A percentile compares a stretch with the other conserved stretches of the same genome.
Conservation (phyloP, 805 yeast genomes). For the Yarrowia deformans region DNA sequence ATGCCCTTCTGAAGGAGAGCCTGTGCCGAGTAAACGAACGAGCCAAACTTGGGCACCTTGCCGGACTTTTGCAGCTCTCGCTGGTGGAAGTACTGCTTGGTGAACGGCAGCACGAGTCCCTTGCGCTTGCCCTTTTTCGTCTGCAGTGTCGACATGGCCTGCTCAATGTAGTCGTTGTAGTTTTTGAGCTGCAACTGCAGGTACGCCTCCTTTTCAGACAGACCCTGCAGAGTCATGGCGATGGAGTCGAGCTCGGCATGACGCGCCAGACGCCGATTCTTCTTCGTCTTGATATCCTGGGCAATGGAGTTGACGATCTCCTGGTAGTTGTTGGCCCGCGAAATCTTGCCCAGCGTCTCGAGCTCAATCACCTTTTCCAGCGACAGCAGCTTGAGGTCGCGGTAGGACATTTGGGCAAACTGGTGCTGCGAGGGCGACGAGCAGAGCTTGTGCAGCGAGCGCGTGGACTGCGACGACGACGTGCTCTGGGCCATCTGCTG, state of each 20-base stretch:
- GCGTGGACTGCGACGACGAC: constrained; percentile 51
- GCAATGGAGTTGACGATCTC: constrained; percentile 83
- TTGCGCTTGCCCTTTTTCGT: constrained; percentile 50
- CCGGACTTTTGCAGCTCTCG: constrained; percentile 72
- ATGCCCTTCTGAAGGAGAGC: constrained; percentile 77
- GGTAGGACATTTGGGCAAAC: constrained; percentile 53
- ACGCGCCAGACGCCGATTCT: constrained; percentile 58
- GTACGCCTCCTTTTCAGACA: constrained; percentile 57
- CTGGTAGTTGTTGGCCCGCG: constrained; percentile 77
- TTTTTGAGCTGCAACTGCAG: constrained; percentile 54
- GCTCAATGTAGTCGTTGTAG: constrained; percentile 59
- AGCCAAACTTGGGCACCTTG: constrained; percentile 75
- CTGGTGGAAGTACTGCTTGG: constrained; percentile 78
- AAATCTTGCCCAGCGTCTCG: constrained; percentile 69
- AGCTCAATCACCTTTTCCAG: constrained; percentile 77
- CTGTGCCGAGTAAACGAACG: constrained; percentile 76
- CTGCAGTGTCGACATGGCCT: constrained; percentile 60
- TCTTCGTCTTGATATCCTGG: constrained; percentile 69
- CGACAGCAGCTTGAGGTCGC: constrained; percentile 77
- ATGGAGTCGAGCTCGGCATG: constrained; percentile 57
- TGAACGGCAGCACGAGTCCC: constrained; percentile 57
- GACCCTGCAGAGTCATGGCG: constrained; percentile 54
- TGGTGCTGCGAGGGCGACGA: constrained; percentile 26
- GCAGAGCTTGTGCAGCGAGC: constrained; percentile 38
- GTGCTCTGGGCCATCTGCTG: constrained; percentile 42